Percentiles rank a stretch among this genome's conserved stretches.
Evolutionary conservation across 805 yeast genomes (phyloP).

Genomic region (Ogataea pini): DNA sequence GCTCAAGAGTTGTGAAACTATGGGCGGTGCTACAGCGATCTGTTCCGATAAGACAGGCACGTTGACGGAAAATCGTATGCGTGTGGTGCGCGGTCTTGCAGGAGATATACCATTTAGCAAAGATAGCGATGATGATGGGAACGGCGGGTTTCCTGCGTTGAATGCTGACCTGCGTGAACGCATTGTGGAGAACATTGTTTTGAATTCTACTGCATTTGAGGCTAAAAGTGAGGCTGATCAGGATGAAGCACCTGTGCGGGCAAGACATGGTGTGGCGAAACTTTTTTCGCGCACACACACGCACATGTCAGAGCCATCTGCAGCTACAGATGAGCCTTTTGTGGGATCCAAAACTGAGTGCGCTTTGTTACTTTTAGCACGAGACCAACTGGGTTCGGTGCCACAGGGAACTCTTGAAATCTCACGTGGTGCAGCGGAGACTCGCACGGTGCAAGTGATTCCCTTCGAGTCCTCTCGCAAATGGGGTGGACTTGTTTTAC

Average conservation of each 20-base stretch:
- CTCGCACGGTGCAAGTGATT: conserved; percentile 61
- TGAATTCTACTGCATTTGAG: conserved; percentile 92
- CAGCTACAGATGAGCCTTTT: conserved; percentile 50
- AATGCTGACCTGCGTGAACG: conserved; percentile 26
- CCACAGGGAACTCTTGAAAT: conserved; percentile 45
- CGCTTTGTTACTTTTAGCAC: conserved; percentile 74
- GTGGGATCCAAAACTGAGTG: conserved; percentile 95
- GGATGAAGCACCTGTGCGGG: conserved; percentile 6
- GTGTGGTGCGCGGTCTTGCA: conserved; percentile 75
- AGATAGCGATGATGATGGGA: conserved; percentile 9
- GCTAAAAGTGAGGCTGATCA: conserved; percentile 39
- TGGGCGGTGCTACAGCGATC: conserved; percentile 97
- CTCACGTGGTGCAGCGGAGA: conserved; percentile 40
- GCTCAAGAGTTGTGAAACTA: conserved; percentile 90
- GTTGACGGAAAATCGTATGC: conserved; percentile 90
- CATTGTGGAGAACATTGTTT: conserved; percentile 57
- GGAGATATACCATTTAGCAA: conserved; percentile 62
- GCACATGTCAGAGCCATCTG: neutral
- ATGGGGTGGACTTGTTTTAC: conserved; percentile 82
- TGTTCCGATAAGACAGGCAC: conserved; percentile 99
- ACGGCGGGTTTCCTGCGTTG: conserved; percentile 6
- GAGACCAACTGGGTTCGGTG: conserved; percentile 51
- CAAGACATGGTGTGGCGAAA: conserved; percentile 70
- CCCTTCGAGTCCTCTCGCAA: conserved; percentile 93
- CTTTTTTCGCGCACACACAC: neutral